These are phyloP conservation scores for Piper betle DNA, from an alignment of 164 flowering plant genomes.

Conservation along the genomic window DNA sequence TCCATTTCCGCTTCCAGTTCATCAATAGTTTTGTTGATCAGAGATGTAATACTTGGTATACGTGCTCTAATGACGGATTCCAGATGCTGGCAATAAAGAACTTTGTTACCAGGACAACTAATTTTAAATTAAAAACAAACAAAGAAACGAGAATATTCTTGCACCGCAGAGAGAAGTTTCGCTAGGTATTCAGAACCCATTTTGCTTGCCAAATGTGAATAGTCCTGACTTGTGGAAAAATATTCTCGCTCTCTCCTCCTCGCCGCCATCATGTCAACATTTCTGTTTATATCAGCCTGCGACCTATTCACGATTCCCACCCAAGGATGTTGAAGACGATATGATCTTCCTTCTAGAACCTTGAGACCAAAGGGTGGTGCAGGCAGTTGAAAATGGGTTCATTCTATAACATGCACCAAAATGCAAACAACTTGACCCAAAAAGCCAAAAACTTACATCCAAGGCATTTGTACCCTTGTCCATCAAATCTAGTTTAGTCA, in stretches of 20 bases:
- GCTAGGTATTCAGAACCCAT: conserved; percentile 90
- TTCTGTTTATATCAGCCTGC: conserved; percentile 78
- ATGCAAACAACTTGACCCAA: background rate
- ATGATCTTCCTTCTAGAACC: conserved; percentile 78
- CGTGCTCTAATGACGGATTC: conserved; percentile 72
- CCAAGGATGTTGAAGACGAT: conserved; percentile 72
- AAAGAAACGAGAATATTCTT: background rate
- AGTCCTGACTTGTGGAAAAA: conserved; percentile 54
- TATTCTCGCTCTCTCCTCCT: conserved; percentile 69
- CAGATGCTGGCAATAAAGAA: conserved; percentile 39
- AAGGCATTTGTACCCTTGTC: conserved; percentile 69
- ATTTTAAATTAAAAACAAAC: background rate
- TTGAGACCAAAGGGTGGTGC: conserved; percentile 6
- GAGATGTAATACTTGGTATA: conserved; percentile 77
- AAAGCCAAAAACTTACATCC: conserved; percentile 30
- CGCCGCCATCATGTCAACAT: conserved; percentile 88
- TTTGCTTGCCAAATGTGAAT: conserved; percentile 52
- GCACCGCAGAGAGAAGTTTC: conserved; percentile 72
- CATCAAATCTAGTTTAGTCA: conserved; percentile 69
- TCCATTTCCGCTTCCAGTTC: conserved; percentile 69
- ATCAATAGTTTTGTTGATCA: conserved; percentile 56
- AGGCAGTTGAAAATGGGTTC: background rate
- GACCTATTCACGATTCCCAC: conserved; percentile 87
- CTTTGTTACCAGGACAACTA: background rate
- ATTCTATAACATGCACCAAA: background rate